Percentiles rank a stretch among this genome's conserved stretches.
Evolutionary conservation across 257 asterid species (phyloP).

Genomic region (Solanum medicagineum): DNA sequence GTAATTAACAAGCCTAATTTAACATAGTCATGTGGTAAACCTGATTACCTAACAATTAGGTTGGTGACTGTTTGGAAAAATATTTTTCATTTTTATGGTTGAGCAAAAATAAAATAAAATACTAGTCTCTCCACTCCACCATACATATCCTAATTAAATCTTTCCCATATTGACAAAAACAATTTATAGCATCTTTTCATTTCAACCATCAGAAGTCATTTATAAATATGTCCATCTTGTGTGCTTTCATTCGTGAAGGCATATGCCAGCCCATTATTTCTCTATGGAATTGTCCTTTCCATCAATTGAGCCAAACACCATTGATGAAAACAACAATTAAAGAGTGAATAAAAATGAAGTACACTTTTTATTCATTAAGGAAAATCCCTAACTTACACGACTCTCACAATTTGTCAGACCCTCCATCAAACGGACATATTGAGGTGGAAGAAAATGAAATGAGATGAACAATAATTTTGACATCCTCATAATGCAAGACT

Average conservation of each 20-base stretch:
- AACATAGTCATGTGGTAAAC: not conserved
- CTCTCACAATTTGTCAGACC: conserved; percentile 4
- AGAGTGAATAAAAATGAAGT: not conserved
- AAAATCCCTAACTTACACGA: conserved; percentile 1
- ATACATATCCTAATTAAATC: not conserved
- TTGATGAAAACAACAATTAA: conserved; percentile 5
- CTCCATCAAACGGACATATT: not conserved
- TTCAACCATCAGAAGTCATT: not conserved
- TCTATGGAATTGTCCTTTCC: conserved; percentile 1
- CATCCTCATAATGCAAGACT: not conserved
- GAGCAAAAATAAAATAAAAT: not conserved
- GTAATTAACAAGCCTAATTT: not conserved
- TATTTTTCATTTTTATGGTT: not conserved
- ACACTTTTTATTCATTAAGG: not conserved
- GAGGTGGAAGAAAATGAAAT: not conserved
- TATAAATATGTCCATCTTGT: not conserved
- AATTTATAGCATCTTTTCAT: not conserved
- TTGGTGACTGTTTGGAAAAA: not conserved
- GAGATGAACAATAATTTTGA: not conserved
- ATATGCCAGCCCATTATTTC: not conserved
- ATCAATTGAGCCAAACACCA: conserved; percentile 1
- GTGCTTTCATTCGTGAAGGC: not conserved
- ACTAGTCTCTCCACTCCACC: not conserved
- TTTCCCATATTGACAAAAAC: not conserved
- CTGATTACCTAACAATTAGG: not conserved